A percentile compares a stretch with the other conserved stretches of the same genome.
Evolutionary conservation across 306 rosid genomes (phyloP).

Genomic region (Acacia confusa): DNA sequence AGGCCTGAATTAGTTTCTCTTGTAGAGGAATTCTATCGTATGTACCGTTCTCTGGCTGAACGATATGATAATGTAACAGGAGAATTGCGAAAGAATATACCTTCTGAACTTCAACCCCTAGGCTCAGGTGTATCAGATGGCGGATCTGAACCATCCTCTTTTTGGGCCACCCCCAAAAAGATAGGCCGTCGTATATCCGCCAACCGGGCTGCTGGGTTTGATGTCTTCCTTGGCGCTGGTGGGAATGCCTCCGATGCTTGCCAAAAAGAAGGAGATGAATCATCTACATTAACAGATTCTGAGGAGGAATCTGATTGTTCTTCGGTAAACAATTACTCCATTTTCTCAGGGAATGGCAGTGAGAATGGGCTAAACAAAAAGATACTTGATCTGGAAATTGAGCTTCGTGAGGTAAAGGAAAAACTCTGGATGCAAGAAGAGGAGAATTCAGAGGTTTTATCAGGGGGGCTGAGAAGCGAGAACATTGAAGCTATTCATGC

Average conservation of each 20-base stretch:
- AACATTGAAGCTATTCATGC: slow-evolving; percentile 33
- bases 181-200: slow-evolving; percentile 51
- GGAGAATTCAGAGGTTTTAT: slow-evolving; percentile 43
- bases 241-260: slow-evolving; percentile 57
- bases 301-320: slow-evolving; percentile 92
- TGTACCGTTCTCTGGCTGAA: slow-evolving; percentile 87
- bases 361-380: slow-evolving; percentile 61
- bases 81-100: slow-evolving; percentile 71
- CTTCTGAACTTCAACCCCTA: slow-evolving; percentile 84
- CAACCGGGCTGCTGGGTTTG: slow-evolving; percentile 93
- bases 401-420: slow-evolving; percentile 77
- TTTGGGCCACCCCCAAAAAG: slow-evolving; percentile 51
- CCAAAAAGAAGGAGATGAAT: slow-evolving; percentile 83
- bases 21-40: slow-evolving; percentile 87
- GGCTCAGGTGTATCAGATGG: slow-evolving; percentile 70
- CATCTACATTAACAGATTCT: slow-evolving; percentile 77
- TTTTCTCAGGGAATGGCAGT: slow-evolving; percentile 44
- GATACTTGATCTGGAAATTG: slow-evolving; percentile 75
- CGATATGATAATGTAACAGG: slow-evolving; percentile 89
- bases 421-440: slow-evolving; percentile 57
- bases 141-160: slow-evolving; percentile 61
- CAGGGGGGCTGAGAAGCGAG: slow-evolving; percentile 37
- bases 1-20: slow-evolving; percentile 76
- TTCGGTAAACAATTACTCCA: slow-evolving; percentile 80
- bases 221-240: slow-evolving; percentile 82